Base-by-base conservation (phyloP, 2,329 filamentous ascomycete genomes). In the Albifimbria verrucaria region DNA sequence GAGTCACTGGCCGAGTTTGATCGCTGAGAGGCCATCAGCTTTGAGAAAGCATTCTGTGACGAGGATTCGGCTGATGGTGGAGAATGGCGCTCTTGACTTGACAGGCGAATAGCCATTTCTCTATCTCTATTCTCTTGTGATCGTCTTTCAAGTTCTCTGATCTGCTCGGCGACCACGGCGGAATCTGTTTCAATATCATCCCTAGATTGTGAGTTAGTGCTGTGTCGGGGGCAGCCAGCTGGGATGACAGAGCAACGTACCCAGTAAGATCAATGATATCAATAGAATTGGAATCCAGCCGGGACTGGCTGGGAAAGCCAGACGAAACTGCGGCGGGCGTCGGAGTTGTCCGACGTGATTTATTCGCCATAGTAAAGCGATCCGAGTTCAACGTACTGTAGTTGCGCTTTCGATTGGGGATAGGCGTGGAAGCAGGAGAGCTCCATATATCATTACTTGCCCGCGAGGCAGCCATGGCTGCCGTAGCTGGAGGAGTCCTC, bases 231-330 rank as follows among this genome's bases (percentile, higher is more conserved):
- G 44, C 3, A 22, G 20, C 11, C 5, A 32, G 5, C 32, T 17
- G 6, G 15, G 11, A 5, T 39, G 4, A 39, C 12, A 39, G 12
- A n/a, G 18, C 9, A 5, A 55, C 65, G 54, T 68, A 72, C 68
- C 72, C 72, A 56, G 73, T 77, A 60, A 77, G 68, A 59, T 77
- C 73, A 51, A 76, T 73, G 32, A 74, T 51, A 20, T 68, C 64
- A 43, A 63, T 25, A n/a, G 18, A 15, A 26, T 48, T 26, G n/a
- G 20, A n/a, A 49, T 48, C 49, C 42, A 24, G 9, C 28, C 44
- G 15, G 28, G 24, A 36, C 49, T 48, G 7, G 53, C 54, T 32
- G 41, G 46, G 4, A 23, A 36, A 43, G 24, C 21, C 28, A 54
- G 55, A 10, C 49, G 51, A n/a, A 56, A 47, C 15, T 21, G 2